Percentiles rank a stretch among this genome's conserved stretches.
phyloP scores from a whole-genome alignment of 2,329 filamentous ascomycete species.

The Ceratocystis variospora region DNA sequence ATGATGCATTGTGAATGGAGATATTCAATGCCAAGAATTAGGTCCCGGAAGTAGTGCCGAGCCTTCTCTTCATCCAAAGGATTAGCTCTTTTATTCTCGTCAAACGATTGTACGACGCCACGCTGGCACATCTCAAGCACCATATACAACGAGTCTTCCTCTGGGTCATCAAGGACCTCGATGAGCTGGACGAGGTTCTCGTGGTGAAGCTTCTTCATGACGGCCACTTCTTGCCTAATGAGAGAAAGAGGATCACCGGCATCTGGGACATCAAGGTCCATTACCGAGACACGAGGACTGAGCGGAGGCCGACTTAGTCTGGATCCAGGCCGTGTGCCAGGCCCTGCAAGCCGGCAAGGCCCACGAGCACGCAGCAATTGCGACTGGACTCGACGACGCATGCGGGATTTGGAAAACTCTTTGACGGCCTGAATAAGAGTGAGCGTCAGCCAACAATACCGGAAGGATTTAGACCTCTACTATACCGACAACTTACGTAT shows the following conservation, averaged over 20 bases:
- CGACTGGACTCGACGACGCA: conserved; percentile 82
- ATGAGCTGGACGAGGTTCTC: conserved; percentile 85
- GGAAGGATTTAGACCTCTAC: background rate
- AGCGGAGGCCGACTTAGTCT: conserved; percentile 1
- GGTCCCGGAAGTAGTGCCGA: conserved; percentile 83
- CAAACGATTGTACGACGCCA: conserved; percentile 92
- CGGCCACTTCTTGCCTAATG: conserved; percentile 91
- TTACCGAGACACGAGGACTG: conserved; percentile 14
- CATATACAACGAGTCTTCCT: conserved; percentile 95
- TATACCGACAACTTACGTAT: conserved; percentile 52
- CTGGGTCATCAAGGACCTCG: conserved; percentile 88
- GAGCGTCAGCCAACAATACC: background rate
- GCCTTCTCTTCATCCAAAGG: conserved; percentile 75
- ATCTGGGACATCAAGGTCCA: conserved; percentile 28
- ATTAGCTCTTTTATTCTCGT: conserved; percentile 65
- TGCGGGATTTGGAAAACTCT: conserved; percentile 85
- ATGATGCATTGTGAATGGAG: conserved; percentile 90
- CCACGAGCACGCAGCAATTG: conserved; percentile 54
- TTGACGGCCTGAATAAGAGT: conserved; percentile 61
- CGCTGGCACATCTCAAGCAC: conserved; percentile 99
- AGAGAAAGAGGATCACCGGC: conserved; percentile 62
- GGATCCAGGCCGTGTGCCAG: conserved; percentile 23
- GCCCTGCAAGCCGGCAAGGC: conserved; percentile 29
- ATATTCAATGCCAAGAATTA: conserved; percentile 92
- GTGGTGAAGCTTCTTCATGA: conserved; percentile 98